These are phyloP conservation scores for Ceratocystis ficicola DNA, from an alignment of 2,329 filamentous ascomycete genomes.

Conservation along the genomic window DNA sequence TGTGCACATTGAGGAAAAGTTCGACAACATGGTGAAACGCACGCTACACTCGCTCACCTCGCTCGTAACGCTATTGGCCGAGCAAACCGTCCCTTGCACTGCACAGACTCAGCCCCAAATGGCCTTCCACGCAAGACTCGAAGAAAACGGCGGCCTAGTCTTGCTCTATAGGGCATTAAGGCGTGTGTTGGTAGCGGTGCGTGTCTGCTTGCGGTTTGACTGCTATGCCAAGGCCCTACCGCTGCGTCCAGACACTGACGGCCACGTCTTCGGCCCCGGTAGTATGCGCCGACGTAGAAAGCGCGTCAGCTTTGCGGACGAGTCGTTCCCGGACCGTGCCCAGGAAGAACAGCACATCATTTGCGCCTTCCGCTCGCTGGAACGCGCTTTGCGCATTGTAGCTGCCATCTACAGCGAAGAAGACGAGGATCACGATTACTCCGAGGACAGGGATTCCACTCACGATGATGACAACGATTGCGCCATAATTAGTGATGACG, in stretches of 20 bases:
- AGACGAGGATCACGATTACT: background rate
- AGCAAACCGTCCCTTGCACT: conserved; percentile 20
- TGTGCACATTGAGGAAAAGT: conserved; percentile 21
- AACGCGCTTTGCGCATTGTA: conserved; percentile 19
- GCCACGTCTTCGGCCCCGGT: conserved; percentile 16
- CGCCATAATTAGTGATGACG: conserved; percentile 16
- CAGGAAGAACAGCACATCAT: conserved; percentile 20
- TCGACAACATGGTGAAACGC: conserved; percentile 22
- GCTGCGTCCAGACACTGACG: conserved; percentile 19
- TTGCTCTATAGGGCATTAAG: conserved; percentile 17
- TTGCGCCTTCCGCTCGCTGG: conserved; percentile 17
- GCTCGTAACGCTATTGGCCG: conserved; percentile 19
- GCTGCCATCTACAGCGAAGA: conserved; percentile 20
- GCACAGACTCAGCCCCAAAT: conserved; percentile 17
- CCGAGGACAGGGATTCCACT: background rate
- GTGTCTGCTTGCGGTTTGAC: conserved; percentile 16
- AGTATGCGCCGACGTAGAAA: conserved; percentile 22
- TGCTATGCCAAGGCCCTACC: conserved; percentile 22
- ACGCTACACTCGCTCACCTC: conserved; percentile 20
- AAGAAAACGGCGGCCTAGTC: conserved; percentile 20
- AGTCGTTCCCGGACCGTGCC: conserved; percentile 19
- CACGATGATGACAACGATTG: conserved; percentile 9
- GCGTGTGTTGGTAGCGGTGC: conserved; percentile 17
- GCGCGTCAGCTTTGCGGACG: conserved; percentile 21
- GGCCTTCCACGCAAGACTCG: conserved; percentile 20